A percentile compares a stretch with the other conserved stretches of the same genome.
These are phyloP conservation scores for Centrapalus pauciflorus DNA, from an alignment of 129 eudicot genomes.

Conservation along the genomic window DNA sequence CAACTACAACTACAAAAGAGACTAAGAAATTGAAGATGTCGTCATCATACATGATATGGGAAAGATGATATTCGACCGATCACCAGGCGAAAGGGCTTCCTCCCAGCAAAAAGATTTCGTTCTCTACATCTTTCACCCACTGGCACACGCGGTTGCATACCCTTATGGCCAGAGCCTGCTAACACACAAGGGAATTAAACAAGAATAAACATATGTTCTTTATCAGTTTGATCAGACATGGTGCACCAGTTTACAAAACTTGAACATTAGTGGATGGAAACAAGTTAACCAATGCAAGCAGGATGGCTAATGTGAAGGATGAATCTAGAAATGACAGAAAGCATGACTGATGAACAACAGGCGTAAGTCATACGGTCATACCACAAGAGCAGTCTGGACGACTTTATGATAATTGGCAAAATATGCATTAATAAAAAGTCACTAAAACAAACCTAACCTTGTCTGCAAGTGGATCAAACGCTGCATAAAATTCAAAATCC, in stretches of 20 bases:
- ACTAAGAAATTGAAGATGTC: conserved; percentile 1
- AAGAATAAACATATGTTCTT: not conserved
- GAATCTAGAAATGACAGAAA: not conserved
- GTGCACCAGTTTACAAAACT: not conserved
- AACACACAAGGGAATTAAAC: not conserved
- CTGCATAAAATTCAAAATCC: conserved; percentile 87
- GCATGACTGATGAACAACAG: not conserved
- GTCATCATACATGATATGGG: conserved; percentile 9
- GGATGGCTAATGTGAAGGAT: not conserved
- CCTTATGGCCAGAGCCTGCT: conserved; percentile 75
- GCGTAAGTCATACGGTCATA: not conserved
- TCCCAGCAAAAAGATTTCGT: conserved; percentile 71
- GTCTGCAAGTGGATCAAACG: conserved; percentile 93
- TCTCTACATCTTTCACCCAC: conserved; percentile 88
- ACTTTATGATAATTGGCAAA: not conserved
- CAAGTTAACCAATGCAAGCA: not conserved
- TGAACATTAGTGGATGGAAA: not conserved
- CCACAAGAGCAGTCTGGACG: not conserved
- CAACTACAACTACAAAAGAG: conserved; percentile 2
- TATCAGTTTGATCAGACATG: not conserved
- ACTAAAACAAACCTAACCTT: conserved; percentile 44
- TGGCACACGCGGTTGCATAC: conserved; percentile 79
- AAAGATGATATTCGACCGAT: conserved; percentile 25
- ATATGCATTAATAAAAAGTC: not conserved
- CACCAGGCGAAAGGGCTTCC: conserved; percentile 84